These are phyloP conservation scores for Rhexocercosporidium sp. DNA, from an alignment of 2,329 filamentous ascomycete species.

Conservation along the genomic window DNA sequence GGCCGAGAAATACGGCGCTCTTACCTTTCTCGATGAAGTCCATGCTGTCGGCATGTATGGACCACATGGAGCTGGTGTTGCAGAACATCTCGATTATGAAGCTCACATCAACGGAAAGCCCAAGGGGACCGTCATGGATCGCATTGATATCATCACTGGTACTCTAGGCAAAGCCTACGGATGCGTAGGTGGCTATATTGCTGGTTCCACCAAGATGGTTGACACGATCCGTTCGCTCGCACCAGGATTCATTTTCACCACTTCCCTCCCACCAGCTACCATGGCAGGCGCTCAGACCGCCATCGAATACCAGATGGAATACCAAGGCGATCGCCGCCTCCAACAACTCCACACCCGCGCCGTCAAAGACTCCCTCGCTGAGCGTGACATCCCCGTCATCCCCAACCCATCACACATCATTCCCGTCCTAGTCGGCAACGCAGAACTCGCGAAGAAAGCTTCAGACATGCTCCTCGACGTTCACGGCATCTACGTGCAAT, in stretches of 20 bases:
- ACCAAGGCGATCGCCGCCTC: conserved; percentile 84
- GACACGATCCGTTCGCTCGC: conserved; percentile 94
- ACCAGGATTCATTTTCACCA: conserved; percentile 98
- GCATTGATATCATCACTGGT: conserved; percentile 96
- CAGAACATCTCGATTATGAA: conserved; percentile 95
- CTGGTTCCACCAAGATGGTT: conserved; percentile 83
- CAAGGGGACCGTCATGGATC: conserved; percentile 88
- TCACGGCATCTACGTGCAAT: conserved; percentile 95
- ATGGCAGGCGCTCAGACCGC: conserved; percentile 94
- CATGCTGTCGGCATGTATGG: conserved; percentile 99
- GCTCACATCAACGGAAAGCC: conserved; percentile 77
- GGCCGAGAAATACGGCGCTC: conserved; percentile 95
- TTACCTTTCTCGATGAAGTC: conserved; percentile 98
- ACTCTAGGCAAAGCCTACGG: conserved; percentile 98
- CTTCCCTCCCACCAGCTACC: conserved; percentile 90
- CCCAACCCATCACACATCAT: conserved; percentile 98
- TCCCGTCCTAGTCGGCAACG: conserved; percentile 91
- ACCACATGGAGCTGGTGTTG: conserved; percentile 91
- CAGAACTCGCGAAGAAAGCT: conserved; percentile 88
- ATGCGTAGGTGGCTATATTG: conserved; percentile 97
- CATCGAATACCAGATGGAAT: conserved; percentile 90
- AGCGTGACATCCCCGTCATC: conserved; percentile 90
- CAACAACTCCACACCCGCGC: conserved; percentile 97
- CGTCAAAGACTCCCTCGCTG: conserved; percentile 83
- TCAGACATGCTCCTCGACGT: conserved; percentile 90